phyloP scores from a whole-genome alignment of 139 green algal genomes.

The Micractinium sp. region DNA sequence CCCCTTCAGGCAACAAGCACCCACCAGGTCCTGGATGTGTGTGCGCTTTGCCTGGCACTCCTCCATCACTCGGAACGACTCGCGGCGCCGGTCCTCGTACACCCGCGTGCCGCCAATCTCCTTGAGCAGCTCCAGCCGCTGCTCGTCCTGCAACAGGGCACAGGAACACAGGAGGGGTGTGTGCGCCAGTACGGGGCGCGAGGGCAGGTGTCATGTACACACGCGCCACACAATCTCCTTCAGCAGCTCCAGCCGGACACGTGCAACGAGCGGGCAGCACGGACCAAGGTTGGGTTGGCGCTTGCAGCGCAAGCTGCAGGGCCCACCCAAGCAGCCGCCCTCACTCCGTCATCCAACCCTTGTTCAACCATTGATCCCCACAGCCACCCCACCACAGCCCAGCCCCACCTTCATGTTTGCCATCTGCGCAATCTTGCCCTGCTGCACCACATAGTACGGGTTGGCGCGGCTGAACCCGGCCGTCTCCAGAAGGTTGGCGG shows the following conservation, averaged over 20 bases:
- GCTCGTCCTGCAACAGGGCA: constrained; percentile 76
- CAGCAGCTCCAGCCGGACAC: too few species aligned
- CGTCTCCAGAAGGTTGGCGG: constrained; percentile 95
- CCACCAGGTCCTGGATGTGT: constrained; percentile 80
- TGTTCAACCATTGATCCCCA: background rate
- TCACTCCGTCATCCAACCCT: background rate
- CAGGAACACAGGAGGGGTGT: too few species aligned
- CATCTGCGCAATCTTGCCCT: constrained; percentile 88
- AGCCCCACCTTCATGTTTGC: constrained; percentile 60
- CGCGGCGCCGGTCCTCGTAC: constrained; percentile 90
- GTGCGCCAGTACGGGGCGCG: too few species aligned
- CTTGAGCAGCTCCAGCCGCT: constrained; percentile 97
- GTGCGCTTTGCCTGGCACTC: constrained; percentile 79
- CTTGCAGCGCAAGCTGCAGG: background rate
- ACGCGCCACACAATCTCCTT: too few species aligned
- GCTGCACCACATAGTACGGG: constrained; percentile 99
- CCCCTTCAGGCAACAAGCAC: background rate
- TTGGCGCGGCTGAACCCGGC: constrained; percentile 97
- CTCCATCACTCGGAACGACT: constrained; percentile 89
- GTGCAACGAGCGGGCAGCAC: too few species aligned
- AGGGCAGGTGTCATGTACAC: too few species aligned
- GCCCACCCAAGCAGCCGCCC: too few species aligned
- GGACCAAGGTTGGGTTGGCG: too few species aligned
- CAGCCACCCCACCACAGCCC: background rate
- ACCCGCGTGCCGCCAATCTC: constrained; percentile 90